A percentile compares a stretch with the other conserved stretches of the same genome.
Evolutionary conservation across 2,329 filamentous ascomycete genomes (phyloP).

Genomic region (Sporothrix inflata): DNA sequence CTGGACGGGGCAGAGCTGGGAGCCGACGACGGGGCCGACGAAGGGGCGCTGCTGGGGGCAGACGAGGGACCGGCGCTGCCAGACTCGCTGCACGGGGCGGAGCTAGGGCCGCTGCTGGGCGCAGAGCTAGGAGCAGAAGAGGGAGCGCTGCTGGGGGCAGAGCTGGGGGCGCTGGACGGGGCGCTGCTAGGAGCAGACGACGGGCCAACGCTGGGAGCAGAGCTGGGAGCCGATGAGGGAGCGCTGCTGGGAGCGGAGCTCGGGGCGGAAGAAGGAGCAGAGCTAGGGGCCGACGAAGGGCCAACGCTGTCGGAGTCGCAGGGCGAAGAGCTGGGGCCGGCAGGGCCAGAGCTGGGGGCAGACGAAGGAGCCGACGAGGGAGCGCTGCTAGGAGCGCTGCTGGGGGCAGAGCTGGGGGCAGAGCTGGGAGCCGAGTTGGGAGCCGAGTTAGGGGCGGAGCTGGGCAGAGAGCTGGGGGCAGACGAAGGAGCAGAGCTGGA

Average conservation of each 20-base stretch:
- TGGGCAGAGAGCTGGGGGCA: neutral
- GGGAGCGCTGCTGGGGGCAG: constrained; percentile 26
- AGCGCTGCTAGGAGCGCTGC: neutral
- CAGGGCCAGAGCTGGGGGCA: neutral
- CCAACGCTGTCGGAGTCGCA: neutral
- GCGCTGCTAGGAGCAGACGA: constrained; percentile 28
- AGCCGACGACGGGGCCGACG: constrained; percentile 21
- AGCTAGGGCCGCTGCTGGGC: constrained; percentile 30
- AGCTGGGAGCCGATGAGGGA: neutral
- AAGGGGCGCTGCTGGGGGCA: constrained; percentile 11
- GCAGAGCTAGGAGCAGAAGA: neutral
- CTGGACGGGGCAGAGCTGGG: neutral
- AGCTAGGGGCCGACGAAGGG: neutral
- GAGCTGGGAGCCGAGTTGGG: neutral
- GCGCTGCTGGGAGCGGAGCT: neutral
- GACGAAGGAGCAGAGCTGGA: neutral
- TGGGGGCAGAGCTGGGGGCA: neutral
- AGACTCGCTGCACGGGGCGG: no score
- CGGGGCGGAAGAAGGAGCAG: neutral
- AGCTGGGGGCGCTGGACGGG: constrained; percentile 23
- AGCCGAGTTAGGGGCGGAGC: neutral
- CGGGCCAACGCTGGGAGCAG: neutral
- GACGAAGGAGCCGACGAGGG: neutral
- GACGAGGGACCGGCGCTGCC: no score
- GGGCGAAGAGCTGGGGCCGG: neutral